Base-by-base conservation (phyloP, 805 yeast species). In the Saccharomyces eubayanus region DNA sequence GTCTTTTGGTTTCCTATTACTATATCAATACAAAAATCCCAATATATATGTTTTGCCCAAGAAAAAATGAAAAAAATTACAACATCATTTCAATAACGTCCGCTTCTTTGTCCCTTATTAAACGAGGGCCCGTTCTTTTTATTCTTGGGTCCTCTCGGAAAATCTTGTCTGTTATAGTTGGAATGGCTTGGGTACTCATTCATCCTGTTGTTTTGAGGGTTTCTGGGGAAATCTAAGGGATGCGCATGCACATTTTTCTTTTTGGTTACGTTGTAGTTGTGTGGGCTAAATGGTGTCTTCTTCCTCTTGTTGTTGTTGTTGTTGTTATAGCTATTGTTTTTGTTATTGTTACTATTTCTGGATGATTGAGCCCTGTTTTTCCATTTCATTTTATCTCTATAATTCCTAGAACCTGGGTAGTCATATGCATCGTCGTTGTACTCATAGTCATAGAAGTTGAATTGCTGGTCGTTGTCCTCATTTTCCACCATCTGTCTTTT, bases 211-310 rank as follows among this genome's bases (percentile, higher is more conserved):
- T 49, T 49, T 24, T 50, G 55, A 51, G 58, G 59, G n/a, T 57
- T 55, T 24, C 67, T 63, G 30, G 69, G 69, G 49, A 64, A 66
- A 51, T 63, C 67, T 27, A 66, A 51, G 2, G 70, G 68, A 57
- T 65, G 67, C 14, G 57, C 31, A 6, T 28, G 29, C 6, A 28
- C 46, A 24, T 30, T 52, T 53, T 41, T 55, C 49, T 27, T 49
- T 53, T 29, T 47, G 54, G 31, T 59, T 55, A 40, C 53, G 53
- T 62, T 59, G n/a, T 55, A 50, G 43, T 53, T 51, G 41, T 50
- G 43, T 45, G 31, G 46, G 24, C 28, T 40, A 16, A 36, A 36
- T 16, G 43, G 43, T 16, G 43, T 43, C 28, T 28, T 54, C 21
- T 31, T 20, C 46, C 16, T 31, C 47, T 16, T 43, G 28, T 46